These are phyloP conservation scores for Gentiana dahurica DNA, from an alignment of 257 asterid genomes.

Conservation along the genomic window DNA sequence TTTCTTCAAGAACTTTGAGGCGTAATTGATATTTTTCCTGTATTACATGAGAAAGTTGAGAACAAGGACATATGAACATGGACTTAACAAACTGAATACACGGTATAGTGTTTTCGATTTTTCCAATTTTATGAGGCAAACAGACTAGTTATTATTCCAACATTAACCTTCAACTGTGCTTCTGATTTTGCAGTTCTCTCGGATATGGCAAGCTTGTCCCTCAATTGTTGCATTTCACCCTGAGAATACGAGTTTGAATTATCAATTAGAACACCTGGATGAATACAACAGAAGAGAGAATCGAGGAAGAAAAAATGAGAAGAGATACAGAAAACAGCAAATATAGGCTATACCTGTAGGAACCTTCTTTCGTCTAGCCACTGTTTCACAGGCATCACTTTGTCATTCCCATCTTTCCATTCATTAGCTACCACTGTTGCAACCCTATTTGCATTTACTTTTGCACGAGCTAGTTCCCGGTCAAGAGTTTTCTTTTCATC, in stretches of 20 bases:
- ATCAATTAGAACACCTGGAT: not conserved
- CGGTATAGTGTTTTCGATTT: not conserved
- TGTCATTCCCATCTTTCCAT: slow-evolving; percentile 97
- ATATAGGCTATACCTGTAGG: slow-evolving; percentile 49
- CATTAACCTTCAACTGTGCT: slow-evolving; percentile 75
- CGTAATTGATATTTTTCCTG: slow-evolving; percentile 88
- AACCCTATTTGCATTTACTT: slow-evolving; percentile 96
- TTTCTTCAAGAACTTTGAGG: slow-evolving; percentile 78
- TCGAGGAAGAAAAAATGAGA: slow-evolving; percentile 1
- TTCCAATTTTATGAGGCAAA: too few relatives aligned
- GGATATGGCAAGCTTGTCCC: slow-evolving; percentile 79
- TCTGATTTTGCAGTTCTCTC: slow-evolving; percentile 88
- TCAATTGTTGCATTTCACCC: slow-evolving; percentile 97
- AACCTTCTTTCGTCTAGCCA: slow-evolving; percentile 97
- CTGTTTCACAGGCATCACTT: slow-evolving; percentile 97
- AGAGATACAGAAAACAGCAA: not conserved
- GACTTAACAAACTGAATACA: not conserved
- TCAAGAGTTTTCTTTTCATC: slow-evolving; percentile 97
- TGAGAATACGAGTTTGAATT: slow-evolving; percentile 18
- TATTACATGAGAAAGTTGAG: slow-evolving; percentile 7
- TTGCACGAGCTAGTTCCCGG: slow-evolving; percentile 97
- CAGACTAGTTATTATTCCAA: not conserved
- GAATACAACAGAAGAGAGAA: not conserved
- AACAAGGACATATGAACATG: not conserved
- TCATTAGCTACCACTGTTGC: slow-evolving; percentile 98